phyloP scores from a whole-genome alignment of 2,329 filamentous ascomycete species.

The Colletotrichum somersetense region DNA sequence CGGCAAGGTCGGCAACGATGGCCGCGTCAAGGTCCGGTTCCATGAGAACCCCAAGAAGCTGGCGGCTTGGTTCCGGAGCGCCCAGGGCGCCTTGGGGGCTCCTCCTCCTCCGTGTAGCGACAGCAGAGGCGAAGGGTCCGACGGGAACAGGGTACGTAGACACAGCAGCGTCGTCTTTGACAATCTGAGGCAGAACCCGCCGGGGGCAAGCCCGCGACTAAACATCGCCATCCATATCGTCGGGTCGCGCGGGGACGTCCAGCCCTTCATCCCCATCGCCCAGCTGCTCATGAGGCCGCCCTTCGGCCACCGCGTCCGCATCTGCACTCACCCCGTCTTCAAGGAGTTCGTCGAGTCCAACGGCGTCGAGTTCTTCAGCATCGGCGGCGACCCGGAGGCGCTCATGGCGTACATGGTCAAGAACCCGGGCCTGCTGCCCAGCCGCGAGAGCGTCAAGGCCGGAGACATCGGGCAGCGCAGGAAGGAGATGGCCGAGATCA shows the following conservation, averaged over 20 bases:
- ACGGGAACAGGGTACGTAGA: background rate
- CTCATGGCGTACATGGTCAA: conserved; percentile 59
- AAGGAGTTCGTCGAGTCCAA: conserved; percentile 64
- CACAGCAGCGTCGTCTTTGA: conserved; percentile 30
- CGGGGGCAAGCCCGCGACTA: conserved; percentile 44
- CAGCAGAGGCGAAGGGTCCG: background rate
- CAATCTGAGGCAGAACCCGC: conserved; percentile 25
- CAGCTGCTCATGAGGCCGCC: conserved; percentile 52
- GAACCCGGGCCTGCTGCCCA: conserved; percentile 56
- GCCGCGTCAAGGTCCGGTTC: conserved; percentile 50
- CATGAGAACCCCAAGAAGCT: conserved; percentile 48
- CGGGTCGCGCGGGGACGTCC: conserved; percentile 50
- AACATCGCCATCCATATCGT: conserved; percentile 52
- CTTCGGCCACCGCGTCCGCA: conserved; percentile 66
- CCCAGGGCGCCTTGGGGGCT: conserved; percentile 39
- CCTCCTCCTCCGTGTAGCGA: background rate
- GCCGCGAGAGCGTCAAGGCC: conserved; percentile 50
- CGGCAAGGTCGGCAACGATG: conserved; percentile 48
- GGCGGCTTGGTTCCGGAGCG: conserved; percentile 46
- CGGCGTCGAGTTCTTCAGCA: conserved; percentile 69
- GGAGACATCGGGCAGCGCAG: conserved; percentile 54
- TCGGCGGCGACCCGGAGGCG: conserved; percentile 67
- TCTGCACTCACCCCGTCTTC: conserved; percentile 69
- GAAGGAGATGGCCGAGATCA: conserved; percentile 54
- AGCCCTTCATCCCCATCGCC: conserved; percentile 71